Percentiles rank a stretch among this genome's conserved stretches.
phyloP scores from a whole-genome alignment of 2,329 filamentous ascomycete species.

The Diaporthe amygdali region DNA sequence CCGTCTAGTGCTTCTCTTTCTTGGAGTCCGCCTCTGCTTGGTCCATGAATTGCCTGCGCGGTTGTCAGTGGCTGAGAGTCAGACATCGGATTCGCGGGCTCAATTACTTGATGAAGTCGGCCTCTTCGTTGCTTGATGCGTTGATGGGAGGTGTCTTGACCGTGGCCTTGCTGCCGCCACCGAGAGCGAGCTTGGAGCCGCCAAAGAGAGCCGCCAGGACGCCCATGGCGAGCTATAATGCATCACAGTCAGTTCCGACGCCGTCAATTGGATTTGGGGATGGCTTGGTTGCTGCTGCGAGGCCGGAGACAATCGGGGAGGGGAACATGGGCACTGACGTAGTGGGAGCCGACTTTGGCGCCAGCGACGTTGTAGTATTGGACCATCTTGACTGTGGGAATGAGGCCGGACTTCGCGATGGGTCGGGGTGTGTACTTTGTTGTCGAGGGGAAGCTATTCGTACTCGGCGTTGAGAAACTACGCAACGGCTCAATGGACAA shows the following conservation, averaged over 20 bases:
- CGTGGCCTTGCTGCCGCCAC: constrained; percentile 50
- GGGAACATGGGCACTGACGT: constrained; percentile 51
- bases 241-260: constrained; percentile 30
- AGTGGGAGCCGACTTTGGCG: constrained; percentile 65
- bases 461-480: constrained; percentile 26
- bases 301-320: neutral
- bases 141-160: constrained; percentile 63
- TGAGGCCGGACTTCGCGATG: constrained; percentile 30
- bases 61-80: constrained; percentile 24
- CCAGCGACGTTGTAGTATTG: constrained; percentile 61
- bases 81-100: constrained; percentile 22
- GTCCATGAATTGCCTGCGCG: constrained; percentile 52
- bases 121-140: constrained; percentile 65
- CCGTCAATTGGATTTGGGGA: constrained; percentile 7
- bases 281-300: neutral
- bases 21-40: constrained; percentile 47
- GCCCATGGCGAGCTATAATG: constrained; percentile 60
- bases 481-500: constrained; percentile 20
- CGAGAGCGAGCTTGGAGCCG: constrained; percentile 49
- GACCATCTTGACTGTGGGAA: constrained; percentile 49
- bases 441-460: constrained; percentile 31
- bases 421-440: constrained; percentile 34
- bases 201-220: constrained; percentile 58
- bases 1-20: constrained; percentile 46
- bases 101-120: constrained; percentile 68